Percentiles rank a stretch among this genome's conserved stretches.
These are phyloP conservation scores for Pleurotus sapidus DNA, from an alignment of 768 basidiomycete genomes.

Conservation along the genomic window DNA sequence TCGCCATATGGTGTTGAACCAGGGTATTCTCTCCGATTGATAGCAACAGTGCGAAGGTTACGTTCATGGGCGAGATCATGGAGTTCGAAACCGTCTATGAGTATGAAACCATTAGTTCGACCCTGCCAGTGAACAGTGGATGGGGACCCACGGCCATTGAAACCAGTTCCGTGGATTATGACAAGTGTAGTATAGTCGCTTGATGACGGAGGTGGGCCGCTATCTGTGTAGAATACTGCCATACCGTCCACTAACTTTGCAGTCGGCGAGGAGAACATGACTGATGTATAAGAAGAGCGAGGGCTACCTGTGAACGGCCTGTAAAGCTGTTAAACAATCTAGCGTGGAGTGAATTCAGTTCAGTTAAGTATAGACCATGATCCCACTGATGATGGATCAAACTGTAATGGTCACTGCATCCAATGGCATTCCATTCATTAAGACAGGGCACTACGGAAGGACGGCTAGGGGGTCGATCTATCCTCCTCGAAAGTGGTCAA, in stretches of 20 bases:
- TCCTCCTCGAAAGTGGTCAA: no score
- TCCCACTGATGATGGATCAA: no score
- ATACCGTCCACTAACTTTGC: constrained; percentile 12
- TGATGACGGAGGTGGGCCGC: constrained; percentile 24
- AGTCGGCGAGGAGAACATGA: background rate
- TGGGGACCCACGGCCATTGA: constrained; percentile 26
- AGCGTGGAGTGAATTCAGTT: no score
- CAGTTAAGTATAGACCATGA: no score
- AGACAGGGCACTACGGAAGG: no score
- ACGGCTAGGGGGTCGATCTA: no score
- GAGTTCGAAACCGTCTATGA: constrained; percentile 16
- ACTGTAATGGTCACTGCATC: no score
- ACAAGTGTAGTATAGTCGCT: constrained; percentile 33
- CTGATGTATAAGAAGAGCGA: background rate
- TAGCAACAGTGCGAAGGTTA: constrained; percentile 2
- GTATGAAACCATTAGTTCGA: background rate
- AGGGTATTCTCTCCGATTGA: constrained; percentile 11
- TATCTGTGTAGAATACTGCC: constrained; percentile 30
- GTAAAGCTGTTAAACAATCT: background rate
- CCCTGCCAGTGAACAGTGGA: background rate
- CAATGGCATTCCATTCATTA: no score
- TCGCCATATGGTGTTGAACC: constrained; percentile 31
- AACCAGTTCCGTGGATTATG: constrained; percentile 30
- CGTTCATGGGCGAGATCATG: constrained; percentile 16
- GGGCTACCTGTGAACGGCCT: background rate